Conservation (phyloP, 768 basidiomycete species). For the Trametes punicea region DNA sequence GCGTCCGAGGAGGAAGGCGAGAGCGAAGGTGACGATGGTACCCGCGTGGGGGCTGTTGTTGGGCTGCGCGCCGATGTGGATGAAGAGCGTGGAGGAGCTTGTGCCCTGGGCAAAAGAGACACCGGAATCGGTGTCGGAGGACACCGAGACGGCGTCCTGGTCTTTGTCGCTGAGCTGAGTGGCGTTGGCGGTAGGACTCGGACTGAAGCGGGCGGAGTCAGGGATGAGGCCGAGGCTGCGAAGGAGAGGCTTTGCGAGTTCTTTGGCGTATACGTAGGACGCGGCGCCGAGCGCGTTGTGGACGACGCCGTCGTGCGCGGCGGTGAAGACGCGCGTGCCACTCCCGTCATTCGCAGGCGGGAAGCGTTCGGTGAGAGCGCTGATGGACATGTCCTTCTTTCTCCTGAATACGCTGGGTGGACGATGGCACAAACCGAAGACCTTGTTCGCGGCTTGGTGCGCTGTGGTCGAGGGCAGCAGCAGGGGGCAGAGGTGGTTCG, state of each 20-base stretch:
- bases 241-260: slow-evolving; percentile 6
- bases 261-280: slow-evolving; percentile 23
- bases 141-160: not conserved
- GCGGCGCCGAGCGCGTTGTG: slow-evolving; percentile 29
- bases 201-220: not conserved
- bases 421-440: too few relatives aligned
- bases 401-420: too few relatives aligned
- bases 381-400: too few relatives aligned
- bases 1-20: slow-evolving; percentile 28
- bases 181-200: not conserved
- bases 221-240: slow-evolving; percentile 11
- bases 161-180: not conserved
- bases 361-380: too few relatives aligned
- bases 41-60: slow-evolving; percentile 34
- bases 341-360: not conserved
- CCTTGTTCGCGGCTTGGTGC: too few relatives aligned
- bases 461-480: too few relatives aligned
- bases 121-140: not conserved
- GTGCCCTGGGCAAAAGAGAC: not conserved
- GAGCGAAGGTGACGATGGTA: slow-evolving; percentile 28
- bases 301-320: slow-evolving; percentile 22
- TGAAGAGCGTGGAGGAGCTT: not conserved
- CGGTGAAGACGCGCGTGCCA: not conserved
- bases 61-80: slow-evolving; percentile 33
- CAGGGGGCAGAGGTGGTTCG: too few relatives aligned